These are phyloP conservation scores for Cephalotrichum gorgonifer DNA, from an alignment of 2,329 filamentous ascomycete species.

Conservation along the genomic window DNA sequence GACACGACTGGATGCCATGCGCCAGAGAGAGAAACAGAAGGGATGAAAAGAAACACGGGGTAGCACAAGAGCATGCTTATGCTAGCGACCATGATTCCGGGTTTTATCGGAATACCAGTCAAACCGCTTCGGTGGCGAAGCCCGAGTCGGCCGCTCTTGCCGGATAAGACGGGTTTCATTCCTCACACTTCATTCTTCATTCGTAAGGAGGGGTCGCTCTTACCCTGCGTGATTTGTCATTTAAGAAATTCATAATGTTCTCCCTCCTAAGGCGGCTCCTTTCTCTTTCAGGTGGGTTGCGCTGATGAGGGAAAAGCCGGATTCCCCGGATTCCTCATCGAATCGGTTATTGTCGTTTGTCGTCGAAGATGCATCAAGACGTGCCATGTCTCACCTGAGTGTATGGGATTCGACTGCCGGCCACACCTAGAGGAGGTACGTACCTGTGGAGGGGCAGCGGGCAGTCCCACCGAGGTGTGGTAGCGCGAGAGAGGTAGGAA, in stretches of 20 bases:
- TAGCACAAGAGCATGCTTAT: background rate
- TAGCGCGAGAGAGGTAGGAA: background rate
- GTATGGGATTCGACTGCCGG: too few species aligned
- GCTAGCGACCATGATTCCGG: background rate
- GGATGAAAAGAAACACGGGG: background rate
- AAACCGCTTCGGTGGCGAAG: background rate
- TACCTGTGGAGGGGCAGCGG: too few species aligned
- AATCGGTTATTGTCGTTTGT: background rate
- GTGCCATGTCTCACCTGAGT: background rate
- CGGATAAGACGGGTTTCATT: background rate
- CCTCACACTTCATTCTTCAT: background rate
- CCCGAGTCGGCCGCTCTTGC: background rate
- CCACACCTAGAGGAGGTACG: too few species aligned
- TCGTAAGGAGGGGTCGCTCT: background rate
- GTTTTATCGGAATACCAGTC: background rate
- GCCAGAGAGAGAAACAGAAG: background rate
- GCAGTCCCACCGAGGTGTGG: background rate
- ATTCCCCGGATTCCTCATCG: background rate
- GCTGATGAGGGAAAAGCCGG: background rate
- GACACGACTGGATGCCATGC: background rate
- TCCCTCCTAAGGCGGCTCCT: background rate
- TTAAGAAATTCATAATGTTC: conserved; percentile 6
- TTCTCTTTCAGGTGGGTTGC: background rate
- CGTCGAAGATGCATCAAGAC: background rate
- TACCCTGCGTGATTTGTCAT: conserved; percentile 6